Evolutionary conservation across 345 rosid species (phyloP).

Genomic region (Eucalyptus caleyi): DNA sequence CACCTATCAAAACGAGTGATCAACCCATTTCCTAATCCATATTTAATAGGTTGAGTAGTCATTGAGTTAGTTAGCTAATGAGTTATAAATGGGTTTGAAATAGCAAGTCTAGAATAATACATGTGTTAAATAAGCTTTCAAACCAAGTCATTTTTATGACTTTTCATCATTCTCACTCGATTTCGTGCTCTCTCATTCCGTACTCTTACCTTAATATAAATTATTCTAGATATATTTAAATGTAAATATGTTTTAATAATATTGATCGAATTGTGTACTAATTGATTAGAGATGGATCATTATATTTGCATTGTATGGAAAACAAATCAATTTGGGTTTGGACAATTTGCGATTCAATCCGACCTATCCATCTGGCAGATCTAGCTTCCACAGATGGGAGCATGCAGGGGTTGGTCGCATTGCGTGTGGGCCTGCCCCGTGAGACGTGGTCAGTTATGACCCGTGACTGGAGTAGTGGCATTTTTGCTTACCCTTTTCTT

Average conservation of each 20-base stretch:
- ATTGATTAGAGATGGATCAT: no score
- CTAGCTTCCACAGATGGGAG: background rate
- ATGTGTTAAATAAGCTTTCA: rapidly evolving
- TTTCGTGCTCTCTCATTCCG: no score
- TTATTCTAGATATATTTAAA: no score
- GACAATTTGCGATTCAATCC: background rate
- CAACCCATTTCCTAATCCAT: rapidly evolving
- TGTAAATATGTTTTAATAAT: background rate
- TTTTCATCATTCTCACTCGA: rapidly evolving
- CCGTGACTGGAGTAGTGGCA: background rate
- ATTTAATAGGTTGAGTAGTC: no score
- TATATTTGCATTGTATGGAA: no score
- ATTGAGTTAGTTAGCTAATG: no score
- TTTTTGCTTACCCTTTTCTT: background rate
- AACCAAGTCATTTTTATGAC: no score
- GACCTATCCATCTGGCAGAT: background rate
- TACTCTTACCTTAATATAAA: no score
- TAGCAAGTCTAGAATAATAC: no score
- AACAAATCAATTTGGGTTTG: background rate
- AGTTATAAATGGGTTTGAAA: rapidly evolving
- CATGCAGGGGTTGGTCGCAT: background rate
- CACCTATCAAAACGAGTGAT: no score
- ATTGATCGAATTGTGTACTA: rapidly evolving
- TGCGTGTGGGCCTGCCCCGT: background rate
- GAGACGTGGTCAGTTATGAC: background rate